Conservation (phyloP, 2,329 filamentous ascomycete species). For the Cercospora janseana region DNA sequence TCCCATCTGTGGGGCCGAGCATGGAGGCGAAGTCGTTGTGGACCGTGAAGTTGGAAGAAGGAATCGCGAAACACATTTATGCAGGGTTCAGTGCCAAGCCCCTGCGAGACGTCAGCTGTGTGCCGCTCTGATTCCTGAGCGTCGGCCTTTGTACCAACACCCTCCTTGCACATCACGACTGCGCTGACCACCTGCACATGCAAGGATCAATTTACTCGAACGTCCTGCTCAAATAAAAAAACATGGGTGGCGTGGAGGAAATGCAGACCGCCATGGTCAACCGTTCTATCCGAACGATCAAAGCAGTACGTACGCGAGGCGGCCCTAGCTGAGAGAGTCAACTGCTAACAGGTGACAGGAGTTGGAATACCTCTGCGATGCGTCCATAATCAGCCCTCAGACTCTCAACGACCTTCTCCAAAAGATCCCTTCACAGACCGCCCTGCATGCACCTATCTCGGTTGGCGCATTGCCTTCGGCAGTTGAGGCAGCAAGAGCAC, state of each 20-base stretch:
- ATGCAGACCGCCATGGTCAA: slow-evolving; percentile 65
- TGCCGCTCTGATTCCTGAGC: slow-evolving; percentile 1
- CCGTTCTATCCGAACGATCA: slow-evolving; percentile 82
- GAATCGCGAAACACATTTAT: background rate
- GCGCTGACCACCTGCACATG: background rate
- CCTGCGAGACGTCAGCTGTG: slow-evolving; percentile 1
- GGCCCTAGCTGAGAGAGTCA: slow-evolving; percentile 49
- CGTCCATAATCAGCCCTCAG: slow-evolving; percentile 71
- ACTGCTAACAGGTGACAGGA: slow-evolving; percentile 57
- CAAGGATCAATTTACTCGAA: background rate
- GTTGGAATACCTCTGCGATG: slow-evolving; percentile 83
- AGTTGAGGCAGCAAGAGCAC: slow-evolving; percentile 20
- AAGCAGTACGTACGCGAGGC: slow-evolving; percentile 50
- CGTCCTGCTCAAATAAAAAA: background rate
- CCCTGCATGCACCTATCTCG: slow-evolving; percentile 48
- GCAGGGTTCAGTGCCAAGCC: slow-evolving; percentile 6
- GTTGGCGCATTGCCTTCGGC: slow-evolving; percentile 39
- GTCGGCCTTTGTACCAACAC: background rate
- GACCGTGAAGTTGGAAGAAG: background rate
- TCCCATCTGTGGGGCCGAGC: too few relatives aligned
- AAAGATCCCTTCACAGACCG: slow-evolving; percentile 70
- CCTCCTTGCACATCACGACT: background rate
- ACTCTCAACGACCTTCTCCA: slow-evolving; percentile 72
- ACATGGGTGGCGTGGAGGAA: slow-evolving; percentile 41
- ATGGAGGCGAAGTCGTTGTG: background rate